Base-by-base conservation (phyloP, 345 rosid genomes). In the Linum usitatissimum region DNA sequence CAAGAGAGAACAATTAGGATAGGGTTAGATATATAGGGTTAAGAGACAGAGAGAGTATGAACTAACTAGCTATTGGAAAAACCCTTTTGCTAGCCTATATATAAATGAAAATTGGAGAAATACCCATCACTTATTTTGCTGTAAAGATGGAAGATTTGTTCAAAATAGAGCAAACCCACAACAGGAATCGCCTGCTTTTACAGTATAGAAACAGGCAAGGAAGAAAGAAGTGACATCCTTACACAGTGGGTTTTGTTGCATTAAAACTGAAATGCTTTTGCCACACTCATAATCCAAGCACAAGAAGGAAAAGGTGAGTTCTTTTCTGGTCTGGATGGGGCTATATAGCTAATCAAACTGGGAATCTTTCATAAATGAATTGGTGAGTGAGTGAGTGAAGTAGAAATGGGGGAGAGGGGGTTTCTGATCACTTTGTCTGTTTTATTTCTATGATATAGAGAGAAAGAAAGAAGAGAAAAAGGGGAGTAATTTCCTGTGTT, bases 181-280 rank as follows among this genome's bases (percentile, higher is more conserved):
- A 75, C 85, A 77, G 76, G 86, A 83, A 83, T 81, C 81, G 70
- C 72, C 75, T 81, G 77, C 30, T 40, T 64, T 66, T 75, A 67
- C 67, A 40, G 28, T 23, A 2, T 23, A 73, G 39, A 67, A 83
- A 77, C 75, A 68, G 70, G 67, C 79, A 76, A 62, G 82, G 83
- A 70, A 76, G 42, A 71, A 67, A 61, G 38, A 34, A 34, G 38
- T 34, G 38, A 34, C 5, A 34, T 4, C 6, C 38, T 34, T 34
- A 34, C 38, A 34, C 5, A 23, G 28, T 23, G 38, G 38, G 38
- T 34, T 42, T 20, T 51, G 63, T 69, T 63, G 71, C 79, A 77
- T 71, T 68, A 74, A 78, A 79, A 77, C 63, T 63, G 84, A 71
- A 69, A 75, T 65, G 58, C 85, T 80, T 75, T 14, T 55, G 66